phyloP scores from a whole-genome alignment of 139 green algal species.

The Asterochloris erici region DNA sequence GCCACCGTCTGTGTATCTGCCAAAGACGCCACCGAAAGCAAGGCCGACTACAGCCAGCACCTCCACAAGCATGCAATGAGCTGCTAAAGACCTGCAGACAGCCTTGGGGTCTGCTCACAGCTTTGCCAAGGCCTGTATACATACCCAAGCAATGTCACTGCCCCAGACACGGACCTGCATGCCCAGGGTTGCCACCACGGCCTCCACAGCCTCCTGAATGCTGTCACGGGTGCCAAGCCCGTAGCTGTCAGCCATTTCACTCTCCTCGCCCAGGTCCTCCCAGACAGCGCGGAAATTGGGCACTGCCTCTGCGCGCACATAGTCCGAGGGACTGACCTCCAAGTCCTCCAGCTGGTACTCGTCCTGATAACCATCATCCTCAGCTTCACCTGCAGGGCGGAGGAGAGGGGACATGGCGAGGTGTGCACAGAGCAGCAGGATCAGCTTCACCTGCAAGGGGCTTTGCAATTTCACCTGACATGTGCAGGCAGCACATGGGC shows the following conservation, averaged over 20 bases:
- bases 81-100: too few relatives aligned
- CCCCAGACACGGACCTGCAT: slow-evolving; percentile 58
- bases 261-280: slow-evolving; percentile 76
- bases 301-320: slow-evolving; percentile 68
- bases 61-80: too few relatives aligned
- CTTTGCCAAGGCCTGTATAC: too few relatives aligned
- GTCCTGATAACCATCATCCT: slow-evolving; percentile 95
- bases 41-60: too few relatives aligned
- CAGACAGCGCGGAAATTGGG: slow-evolving; percentile 82
- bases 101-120: too few relatives aligned
- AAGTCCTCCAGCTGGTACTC: slow-evolving; percentile 98
- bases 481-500: neutral
- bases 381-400: slow-evolving; percentile 57
- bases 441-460: neutral
- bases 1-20: too few relatives aligned
- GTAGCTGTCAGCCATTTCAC: slow-evolving; percentile 90
- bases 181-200: slow-evolving; percentile 83
- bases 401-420: neutral
- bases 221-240: slow-evolving; percentile 77
- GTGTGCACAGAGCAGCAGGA: neutral
- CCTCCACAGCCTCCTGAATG: slow-evolving; percentile 90
- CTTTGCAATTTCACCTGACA: neutral
- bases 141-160: too few relatives aligned
- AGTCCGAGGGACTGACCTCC: slow-evolving; percentile 79
- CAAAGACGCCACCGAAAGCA: too few relatives aligned